These are phyloP conservation scores for Penicillium atrosanguineum DNA, from an alignment of 495 filamentous ascomycete species.

Conservation along the genomic window DNA sequence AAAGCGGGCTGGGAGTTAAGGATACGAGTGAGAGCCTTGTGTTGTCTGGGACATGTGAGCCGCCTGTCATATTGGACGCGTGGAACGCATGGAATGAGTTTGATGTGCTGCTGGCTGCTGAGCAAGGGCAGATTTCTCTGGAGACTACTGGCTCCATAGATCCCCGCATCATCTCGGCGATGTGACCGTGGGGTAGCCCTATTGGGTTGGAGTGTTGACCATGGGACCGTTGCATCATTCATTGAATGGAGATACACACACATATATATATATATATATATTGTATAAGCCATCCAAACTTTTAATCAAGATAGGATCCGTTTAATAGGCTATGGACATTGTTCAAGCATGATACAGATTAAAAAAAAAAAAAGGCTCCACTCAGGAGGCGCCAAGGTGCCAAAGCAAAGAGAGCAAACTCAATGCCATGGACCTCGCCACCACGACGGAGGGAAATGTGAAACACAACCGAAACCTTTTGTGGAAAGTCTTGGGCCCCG, in stretches of 20 bases:
- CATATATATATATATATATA: too few species aligned
- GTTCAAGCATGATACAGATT: background rate
- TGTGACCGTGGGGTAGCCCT: slow-evolving; percentile 1
- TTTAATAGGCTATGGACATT: background rate
- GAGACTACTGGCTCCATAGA: slow-evolving; percentile 14
- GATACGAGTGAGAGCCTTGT: slow-evolving; percentile 7
- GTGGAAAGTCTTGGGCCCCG: slow-evolving; percentile 1
- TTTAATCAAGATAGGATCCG: too few species aligned
- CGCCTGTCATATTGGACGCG: slow-evolving; percentile 2
- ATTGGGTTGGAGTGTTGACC: background rate
- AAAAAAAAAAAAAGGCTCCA: background rate
- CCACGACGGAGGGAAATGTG: slow-evolving; percentile 10
- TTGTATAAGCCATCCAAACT: too few species aligned
- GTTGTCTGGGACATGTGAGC: slow-evolving; percentile 7
- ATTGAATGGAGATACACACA: too few species aligned
- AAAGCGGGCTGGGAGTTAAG: slow-evolving; percentile 11
- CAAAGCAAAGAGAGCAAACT: slow-evolving; percentile 1
- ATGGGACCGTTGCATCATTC: too few species aligned
- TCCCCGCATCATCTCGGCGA: slow-evolving; percentile 12
- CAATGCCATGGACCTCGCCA: slow-evolving; percentile 10
- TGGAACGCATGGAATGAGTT: slow-evolving; percentile 36
- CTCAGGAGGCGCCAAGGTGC: background rate
- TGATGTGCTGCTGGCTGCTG: slow-evolving; percentile 35
- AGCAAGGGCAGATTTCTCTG: slow-evolving; percentile 15
- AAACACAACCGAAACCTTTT: slow-evolving; percentile 14